Percentiles rank a stretch among this genome's conserved stretches.
These are phyloP conservation scores for Starmera pachycereana DNA, from an alignment of 805 yeast species.

Conservation along the genomic window DNA sequence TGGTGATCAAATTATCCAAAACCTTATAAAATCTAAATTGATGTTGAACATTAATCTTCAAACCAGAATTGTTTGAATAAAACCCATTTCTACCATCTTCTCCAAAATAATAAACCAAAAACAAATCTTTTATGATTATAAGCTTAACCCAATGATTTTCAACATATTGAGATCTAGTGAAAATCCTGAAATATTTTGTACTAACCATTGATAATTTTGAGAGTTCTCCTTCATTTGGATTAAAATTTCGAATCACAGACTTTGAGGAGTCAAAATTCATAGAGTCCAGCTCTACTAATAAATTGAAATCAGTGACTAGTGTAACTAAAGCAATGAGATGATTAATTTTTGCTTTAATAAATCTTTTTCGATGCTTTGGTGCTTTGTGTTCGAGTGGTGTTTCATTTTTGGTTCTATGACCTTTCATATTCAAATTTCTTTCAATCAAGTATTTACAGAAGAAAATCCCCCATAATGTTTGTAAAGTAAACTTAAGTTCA, in stretches of 20 bases:
- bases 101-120: neutral
- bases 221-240: neutral
- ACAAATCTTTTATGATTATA: neutral
- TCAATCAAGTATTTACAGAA: neutral
- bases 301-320: neutral
- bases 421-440: neutral
- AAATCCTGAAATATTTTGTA: neutral
- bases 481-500: neutral
- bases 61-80: slow-evolving; percentile 7
- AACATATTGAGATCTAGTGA: neutral
- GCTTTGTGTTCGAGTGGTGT: neutral
- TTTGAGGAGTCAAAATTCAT: neutral
- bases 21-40: slow-evolving; percentile 35
- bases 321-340: neutral
- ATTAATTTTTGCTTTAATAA: neutral
- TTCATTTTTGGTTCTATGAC: neutral
- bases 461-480: neutral
- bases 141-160: neutral
- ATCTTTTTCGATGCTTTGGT: neutral
- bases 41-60: slow-evolving; percentile 22
- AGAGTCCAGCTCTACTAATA: slow-evolving; percentile 1
- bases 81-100: slow-evolving; percentile 1
- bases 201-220: neutral
- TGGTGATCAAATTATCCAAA: slow-evolving; percentile 38
- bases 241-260: neutral